Evolutionary conservation across 257 asterid genomes (phyloP).

Genomic region (Ilex asprella): DNA sequence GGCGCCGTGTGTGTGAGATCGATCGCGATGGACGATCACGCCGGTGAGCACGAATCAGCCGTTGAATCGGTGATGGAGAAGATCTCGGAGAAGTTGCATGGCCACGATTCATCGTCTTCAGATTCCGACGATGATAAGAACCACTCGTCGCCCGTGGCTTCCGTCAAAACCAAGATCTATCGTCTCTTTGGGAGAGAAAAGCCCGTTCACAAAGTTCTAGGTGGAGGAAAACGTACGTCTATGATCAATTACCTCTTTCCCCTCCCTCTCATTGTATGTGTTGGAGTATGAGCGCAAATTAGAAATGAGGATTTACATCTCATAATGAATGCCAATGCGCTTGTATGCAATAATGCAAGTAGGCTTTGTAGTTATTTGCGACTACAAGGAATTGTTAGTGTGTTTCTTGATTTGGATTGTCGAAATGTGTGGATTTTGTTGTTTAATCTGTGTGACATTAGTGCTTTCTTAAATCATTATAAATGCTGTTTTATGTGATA

Average conservation of each 20-base stretch:
- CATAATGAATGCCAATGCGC: no score
- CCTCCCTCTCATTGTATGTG: not conserved
- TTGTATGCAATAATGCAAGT: no score
- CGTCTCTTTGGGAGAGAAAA: conserved; percentile 84
- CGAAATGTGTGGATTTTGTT: not conserved
- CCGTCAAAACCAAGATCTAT: conserved; percentile 65
- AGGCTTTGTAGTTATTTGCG: no score
- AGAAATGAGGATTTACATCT: no score
- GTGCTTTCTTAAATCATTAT: no score
- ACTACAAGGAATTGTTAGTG: no score
- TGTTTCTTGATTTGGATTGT: no score
- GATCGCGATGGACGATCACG: no score
- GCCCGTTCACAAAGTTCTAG: conserved; percentile 77
- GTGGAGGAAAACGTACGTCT: conserved; percentile 85
- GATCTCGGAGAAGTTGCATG: conserved; percentile 63
- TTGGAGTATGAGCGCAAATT: not conserved
- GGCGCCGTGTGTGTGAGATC: no score
- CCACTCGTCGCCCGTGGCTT: conserved; percentile 33
- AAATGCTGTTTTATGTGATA: no score
- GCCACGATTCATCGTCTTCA: conserved; percentile 64
- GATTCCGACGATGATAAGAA: conserved; percentile 58
- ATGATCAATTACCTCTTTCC: not conserved
- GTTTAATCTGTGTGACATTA: conserved; percentile 2
- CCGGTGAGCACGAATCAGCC: no score
- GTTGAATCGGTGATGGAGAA: conserved; percentile 58